Base-by-base conservation (phyloP, 2,329 filamentous ascomycete species). In the Trichoderma oligosporum region DNA sequence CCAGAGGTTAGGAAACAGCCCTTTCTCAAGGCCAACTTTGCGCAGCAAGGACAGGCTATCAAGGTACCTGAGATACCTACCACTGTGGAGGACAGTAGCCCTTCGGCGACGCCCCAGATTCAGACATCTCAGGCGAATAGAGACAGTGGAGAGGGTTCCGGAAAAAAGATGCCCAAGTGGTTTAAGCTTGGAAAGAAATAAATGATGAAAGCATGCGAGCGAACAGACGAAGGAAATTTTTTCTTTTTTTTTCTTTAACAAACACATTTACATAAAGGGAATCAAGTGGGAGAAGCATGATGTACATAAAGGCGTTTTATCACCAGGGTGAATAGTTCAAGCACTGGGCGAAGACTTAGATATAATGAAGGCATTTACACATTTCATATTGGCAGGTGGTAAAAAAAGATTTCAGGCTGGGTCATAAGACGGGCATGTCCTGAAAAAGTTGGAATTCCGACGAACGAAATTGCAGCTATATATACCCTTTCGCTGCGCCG, bases 131-230 rank as follows among this genome's bases (percentile, higher is more conserved):
- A 74, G 61, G 70, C 71, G 63, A 67, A 68, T 16, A 70, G 73
- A 52, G 68, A 73, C 53, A 67, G 74, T 51, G 71, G 69, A 9
- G 73, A 74, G 38, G 69, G 72, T 51, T 66, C 74, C 53, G 68
- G 64, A 9, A 80, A 78, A 70, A 78, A 77, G 63, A 60, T 80
- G 59, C 87, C 87, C 18, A 91, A 89, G 70, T 90, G 88, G 82
- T 72, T 92, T 38, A 88, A 88, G 70, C 73, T 87, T 56, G 83
- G 83, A 7, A 91, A 89, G 80, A 91, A 90, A 75, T 88, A 56
- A 61, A 14, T 12, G 9, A 20, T 12, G 14, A 29, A 9, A 25
- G 18, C 18, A 16, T 7, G 29, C 9, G n/a, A 53, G 27, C 49
- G 38, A 53, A 39, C 20, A 16, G 38, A n/a, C n/a, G n/a, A 42